A percentile compares a stretch with the other conserved stretches of the same genome.
Conservation (phyloP, 2,329 filamentous ascomycete genomes). For the Penicillium sp. region DNA sequence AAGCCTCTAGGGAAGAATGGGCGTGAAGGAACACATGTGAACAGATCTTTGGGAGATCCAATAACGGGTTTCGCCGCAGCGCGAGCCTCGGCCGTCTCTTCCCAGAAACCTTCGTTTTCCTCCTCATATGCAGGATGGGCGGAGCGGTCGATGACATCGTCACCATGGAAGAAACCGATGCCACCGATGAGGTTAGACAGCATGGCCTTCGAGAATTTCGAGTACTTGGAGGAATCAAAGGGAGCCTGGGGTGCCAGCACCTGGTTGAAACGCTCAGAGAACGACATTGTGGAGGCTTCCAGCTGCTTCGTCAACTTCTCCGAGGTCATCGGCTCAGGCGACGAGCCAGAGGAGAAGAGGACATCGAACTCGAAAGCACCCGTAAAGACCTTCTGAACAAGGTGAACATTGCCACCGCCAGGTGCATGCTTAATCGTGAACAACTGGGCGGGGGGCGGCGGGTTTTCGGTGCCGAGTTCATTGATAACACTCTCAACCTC, state of each 20-base stretch:
- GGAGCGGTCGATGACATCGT: slow-evolving; percentile 84
- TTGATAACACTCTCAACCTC: slow-evolving; percentile 59
- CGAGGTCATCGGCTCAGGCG: slow-evolving; percentile 52
- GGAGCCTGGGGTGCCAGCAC: slow-evolving; percentile 73
- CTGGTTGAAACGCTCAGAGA: slow-evolving; percentile 70
- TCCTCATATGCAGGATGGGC: slow-evolving; percentile 93
- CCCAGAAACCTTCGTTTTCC: slow-evolving; percentile 93
- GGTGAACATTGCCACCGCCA: slow-evolving; percentile 70
- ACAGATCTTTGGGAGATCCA: slow-evolving; percentile 84
- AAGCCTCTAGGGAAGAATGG: slow-evolving; percentile 97
- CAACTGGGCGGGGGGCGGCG: slow-evolving; percentile 79
- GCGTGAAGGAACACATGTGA: slow-evolving; percentile 84
- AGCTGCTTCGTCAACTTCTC: slow-evolving; percentile 71
- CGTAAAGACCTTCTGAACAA: slow-evolving; percentile 88
- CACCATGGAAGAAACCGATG: slow-evolving; percentile 91
- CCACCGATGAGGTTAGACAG: slow-evolving; percentile 93
- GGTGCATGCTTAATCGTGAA: slow-evolving; percentile 70
- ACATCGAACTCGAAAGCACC: slow-evolving; percentile 91
- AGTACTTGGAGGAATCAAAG: slow-evolving; percentile 70
- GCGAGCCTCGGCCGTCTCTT: slow-evolving; percentile 79
- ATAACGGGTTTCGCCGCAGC: slow-evolving; percentile 64
- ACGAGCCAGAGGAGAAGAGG: slow-evolving; percentile 78
- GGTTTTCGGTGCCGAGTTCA: slow-evolving; percentile 61
- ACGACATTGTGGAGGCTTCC: slow-evolving; percentile 62
- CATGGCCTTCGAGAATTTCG: slow-evolving; percentile 79